phyloP scores from a whole-genome alignment of 805 yeast genomes.

The Starmerella gropengiesseri region DNA sequence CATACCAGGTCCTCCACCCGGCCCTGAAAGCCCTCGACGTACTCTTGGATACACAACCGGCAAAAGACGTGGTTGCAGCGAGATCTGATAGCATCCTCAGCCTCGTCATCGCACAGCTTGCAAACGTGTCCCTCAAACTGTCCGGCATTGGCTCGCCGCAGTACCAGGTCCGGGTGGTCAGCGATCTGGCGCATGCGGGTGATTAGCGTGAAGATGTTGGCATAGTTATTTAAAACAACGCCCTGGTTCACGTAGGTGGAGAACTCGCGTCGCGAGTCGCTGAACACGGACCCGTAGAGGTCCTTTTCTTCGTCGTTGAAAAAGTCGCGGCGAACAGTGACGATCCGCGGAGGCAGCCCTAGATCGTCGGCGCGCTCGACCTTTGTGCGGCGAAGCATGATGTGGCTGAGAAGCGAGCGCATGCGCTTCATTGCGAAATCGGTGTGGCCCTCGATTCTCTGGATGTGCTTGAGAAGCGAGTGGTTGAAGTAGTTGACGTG shows the following conservation, averaged over 20 bases:
- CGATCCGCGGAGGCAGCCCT: conserved; percentile 93
- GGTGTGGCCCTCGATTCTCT: conserved; percentile 73
- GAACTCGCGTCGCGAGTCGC: conserved; percentile 77
- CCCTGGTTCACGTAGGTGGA: conserved; percentile 92
- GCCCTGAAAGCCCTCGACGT: conserved; percentile 65
- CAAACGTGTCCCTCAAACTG: conserved; percentile 60
- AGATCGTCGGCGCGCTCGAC: conserved; percentile 94
- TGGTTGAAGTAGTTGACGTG: conserved; percentile 94
- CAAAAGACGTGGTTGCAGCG: conserved; percentile 92
- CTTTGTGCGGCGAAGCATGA: conserved; percentile 91
- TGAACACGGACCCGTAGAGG: conserved; percentile 72
- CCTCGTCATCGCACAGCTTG: conserved; percentile 92
- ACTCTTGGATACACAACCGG: conserved; percentile 82
- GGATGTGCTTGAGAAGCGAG: conserved; percentile 88
- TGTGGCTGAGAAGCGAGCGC: conserved; percentile 59
- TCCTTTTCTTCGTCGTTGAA: conserved; percentile 95
- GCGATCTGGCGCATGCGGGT: conserved; percentile 97
- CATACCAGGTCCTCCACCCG: conserved; percentile 53
- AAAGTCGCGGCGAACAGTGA: conserved; percentile 72
- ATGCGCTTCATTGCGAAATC: conserved; percentile 64
- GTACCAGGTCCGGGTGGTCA: conserved; percentile 92
- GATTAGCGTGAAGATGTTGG: conserved; percentile 88
- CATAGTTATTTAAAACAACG: conserved; percentile 91
- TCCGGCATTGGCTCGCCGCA: conserved; percentile 43
- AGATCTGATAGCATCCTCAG: conserved; percentile 92